Evolutionary conservation across 1,139 yeast genomes (phyloP).

Genomic region (Lodderomyces orthopsilosis): DNA sequence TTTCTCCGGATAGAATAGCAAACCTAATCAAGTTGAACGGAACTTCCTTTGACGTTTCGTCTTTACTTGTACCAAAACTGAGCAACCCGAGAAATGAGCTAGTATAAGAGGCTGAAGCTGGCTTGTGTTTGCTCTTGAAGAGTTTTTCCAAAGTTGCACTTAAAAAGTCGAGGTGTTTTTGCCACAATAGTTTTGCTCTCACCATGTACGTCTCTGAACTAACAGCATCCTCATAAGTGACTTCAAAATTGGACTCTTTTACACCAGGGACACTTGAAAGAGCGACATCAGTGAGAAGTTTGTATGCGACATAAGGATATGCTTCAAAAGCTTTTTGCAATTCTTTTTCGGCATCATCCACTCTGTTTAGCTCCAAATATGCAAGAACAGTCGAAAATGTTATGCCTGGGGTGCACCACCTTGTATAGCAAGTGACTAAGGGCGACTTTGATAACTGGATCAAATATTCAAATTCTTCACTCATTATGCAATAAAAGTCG

Average conservation of each 20-base stretch:
- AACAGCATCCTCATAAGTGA: conserved; percentile 27
- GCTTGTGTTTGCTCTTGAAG: background rate
- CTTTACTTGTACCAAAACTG: conserved; percentile 5
- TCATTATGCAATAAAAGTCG: conserved; percentile 71
- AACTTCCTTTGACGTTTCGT: conserved; percentile 24
- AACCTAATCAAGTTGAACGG: conserved; percentile 65
- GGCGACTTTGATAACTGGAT: conserved; percentile 55
- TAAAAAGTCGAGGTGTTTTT: conserved; percentile 4
- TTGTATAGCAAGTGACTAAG: conserved; percentile 52
- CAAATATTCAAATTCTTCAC: conserved; percentile 64
- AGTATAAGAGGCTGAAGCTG: background rate
- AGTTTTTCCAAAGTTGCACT: background rate
- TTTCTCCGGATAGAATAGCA: conserved; percentile 68
- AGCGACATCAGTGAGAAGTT: conserved; percentile 45
- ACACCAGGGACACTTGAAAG: conserved; percentile 20
- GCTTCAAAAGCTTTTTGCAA: conserved; percentile 49
- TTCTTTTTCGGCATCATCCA: conserved; percentile 43
- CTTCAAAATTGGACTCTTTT: conserved; percentile 22
- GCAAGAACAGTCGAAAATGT: conserved; percentile 69
- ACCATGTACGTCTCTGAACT: conserved; percentile 52
- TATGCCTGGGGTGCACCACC: conserved; percentile 75
- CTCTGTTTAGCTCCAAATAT: conserved; percentile 38
- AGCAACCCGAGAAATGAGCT: conserved; percentile 17
- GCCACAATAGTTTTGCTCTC: conserved; percentile 49
- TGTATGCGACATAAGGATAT: conserved; percentile 61